Base-by-base conservation (phyloP, 352 stramenopile species). In the Pythium guiyangense region DNA sequence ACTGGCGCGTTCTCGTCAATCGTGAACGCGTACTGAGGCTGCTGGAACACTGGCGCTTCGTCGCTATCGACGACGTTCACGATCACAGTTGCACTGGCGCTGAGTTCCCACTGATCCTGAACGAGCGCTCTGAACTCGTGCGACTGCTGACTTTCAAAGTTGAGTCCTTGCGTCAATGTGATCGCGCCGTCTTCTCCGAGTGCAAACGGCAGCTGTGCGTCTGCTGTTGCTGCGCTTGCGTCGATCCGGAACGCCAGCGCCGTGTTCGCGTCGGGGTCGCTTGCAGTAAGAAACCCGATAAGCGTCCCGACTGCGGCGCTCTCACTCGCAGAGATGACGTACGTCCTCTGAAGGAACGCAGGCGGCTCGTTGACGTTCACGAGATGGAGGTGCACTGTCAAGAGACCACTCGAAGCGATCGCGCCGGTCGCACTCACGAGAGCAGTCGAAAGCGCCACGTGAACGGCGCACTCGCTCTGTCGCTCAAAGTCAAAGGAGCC, bases 21-120 rank as follows among this genome's bases (percentile, higher is more conserved):
- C 0, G 9, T 31, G 53, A 84, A 79, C 0, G 14, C 59, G 48
- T 83, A 87, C 9, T 46, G 46, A 22, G 25, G 46, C 0, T 44
- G 9, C 49, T 64, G 48, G 57, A 85, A 87, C 1, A 71, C 31
- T 8, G 77, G 77, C 0, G 74, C 60, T 31, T 87, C 70, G 44
- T 87, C 78, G 15, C 52, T 69, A 46, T 87, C 64, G 2, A 68
- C 72, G 18, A 87, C 47, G 42, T 29, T 68, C 39, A 85, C 64
- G 1, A 66, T n/a, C 1, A 82, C 56, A 0, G 12, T 66, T 15
- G 64, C 45, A 18, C 55, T 46, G 17, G 62, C 61, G 2, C 31
- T 25, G 9, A 77, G 63, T 4, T 66, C 69, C 58, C 60, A 71
- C 40, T 73, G 59, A 31, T 77, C 69, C 15, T 43, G 50, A 3